Evolutionary conservation across 2,329 filamentous ascomycete species (phyloP), one percentile per base, ranked within the genome.

Genomic region (Colletotrichum caudatum): DNA sequence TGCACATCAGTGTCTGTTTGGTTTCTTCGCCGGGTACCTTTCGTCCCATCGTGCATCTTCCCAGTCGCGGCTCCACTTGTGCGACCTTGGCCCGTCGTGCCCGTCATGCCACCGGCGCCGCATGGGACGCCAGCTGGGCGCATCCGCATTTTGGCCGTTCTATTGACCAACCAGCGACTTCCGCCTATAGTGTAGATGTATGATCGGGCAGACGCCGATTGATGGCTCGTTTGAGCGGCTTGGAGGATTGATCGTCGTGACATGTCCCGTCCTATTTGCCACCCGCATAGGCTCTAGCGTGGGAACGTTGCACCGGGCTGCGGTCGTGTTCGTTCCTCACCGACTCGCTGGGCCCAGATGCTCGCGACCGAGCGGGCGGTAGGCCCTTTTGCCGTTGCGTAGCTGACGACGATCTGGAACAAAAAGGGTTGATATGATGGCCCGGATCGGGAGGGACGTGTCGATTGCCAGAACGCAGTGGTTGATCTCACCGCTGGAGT

Each of bases 301-400:
- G 50, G 68, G 11, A 71, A 69, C 69, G 69, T 69, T 69, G 56
- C 69, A 69, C 59, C 18, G 39, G 18, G 9, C 37, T 46, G 57
- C 33, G 53, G 69, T 51, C 46, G 69, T 71, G 65, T 37, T 59
- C 51, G 9, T 35, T 35, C 26, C 29, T 69, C 59, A 69, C 69
- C 54, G 65, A 64, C 65, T 71, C 59, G 14, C 23, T 54, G 46
- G 48, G 29, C 48, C 29, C 39, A 53, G 46, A 23, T 18, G 37
- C 37, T 20, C 14, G 56, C 33, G 54, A 48, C 33, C 33, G n/a
- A 26, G 16, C 48, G 26, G 56, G 8, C 16, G 16, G 5, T 33
- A 37, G 8, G 2, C 20, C n/a, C 26, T 14, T 11, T 58, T 29
- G 14, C 35, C 56, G 65, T 1, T 37, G 54, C 60, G 65, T 35